These are phyloP conservation scores for Xenoacremonium recifei DNA, from an alignment of 2,329 filamentous ascomycete genomes.

Conservation along the genomic window DNA sequence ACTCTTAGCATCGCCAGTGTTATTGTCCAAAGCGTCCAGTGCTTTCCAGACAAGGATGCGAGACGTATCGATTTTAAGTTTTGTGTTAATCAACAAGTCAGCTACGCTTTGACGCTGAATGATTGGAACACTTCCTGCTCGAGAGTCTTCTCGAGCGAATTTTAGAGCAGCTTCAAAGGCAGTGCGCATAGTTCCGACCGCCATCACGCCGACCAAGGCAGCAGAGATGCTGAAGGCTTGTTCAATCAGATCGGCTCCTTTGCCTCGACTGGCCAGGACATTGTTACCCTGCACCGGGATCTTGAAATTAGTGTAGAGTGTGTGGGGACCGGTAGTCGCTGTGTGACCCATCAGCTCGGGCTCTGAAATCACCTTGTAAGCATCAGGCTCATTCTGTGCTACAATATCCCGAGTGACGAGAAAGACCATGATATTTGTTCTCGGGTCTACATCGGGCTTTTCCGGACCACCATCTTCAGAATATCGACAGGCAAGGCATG, in stretches of 20 bases:
- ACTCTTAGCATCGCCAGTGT: background rate
- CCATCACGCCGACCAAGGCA: constrained; percentile 54
- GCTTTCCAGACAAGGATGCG: constrained; percentile 53
- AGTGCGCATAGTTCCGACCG: constrained; percentile 50
- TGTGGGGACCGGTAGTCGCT: constrained; percentile 48
- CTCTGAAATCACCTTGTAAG: constrained; percentile 47
- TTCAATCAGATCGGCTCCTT: constrained; percentile 39
- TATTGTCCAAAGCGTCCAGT: constrained; percentile 38
- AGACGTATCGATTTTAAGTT: constrained; percentile 49
- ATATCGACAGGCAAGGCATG: constrained; percentile 49
- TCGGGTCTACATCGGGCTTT: constrained; percentile 12
- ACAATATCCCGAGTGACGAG: constrained; percentile 48
- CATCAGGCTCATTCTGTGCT: constrained; percentile 36
- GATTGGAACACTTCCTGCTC: constrained; percentile 44
- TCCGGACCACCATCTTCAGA: constrained; percentile 24
- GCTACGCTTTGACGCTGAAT: constrained; percentile 49
- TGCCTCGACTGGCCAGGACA: constrained; percentile 42
- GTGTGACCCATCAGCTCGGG: constrained; percentile 44
- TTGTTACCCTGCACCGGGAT: constrained; percentile 49
- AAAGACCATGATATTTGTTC: constrained; percentile 42
- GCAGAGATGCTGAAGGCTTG: constrained; percentile 42
- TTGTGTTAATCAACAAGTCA: constrained; percentile 50
- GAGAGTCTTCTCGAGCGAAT: constrained; percentile 45
- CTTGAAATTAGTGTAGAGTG: constrained; percentile 45
- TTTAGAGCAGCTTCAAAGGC: constrained; percentile 50